Base-by-base conservation (phyloP, 2,329 filamentous ascomycete species). In the Pyricularia grisea region DNA sequence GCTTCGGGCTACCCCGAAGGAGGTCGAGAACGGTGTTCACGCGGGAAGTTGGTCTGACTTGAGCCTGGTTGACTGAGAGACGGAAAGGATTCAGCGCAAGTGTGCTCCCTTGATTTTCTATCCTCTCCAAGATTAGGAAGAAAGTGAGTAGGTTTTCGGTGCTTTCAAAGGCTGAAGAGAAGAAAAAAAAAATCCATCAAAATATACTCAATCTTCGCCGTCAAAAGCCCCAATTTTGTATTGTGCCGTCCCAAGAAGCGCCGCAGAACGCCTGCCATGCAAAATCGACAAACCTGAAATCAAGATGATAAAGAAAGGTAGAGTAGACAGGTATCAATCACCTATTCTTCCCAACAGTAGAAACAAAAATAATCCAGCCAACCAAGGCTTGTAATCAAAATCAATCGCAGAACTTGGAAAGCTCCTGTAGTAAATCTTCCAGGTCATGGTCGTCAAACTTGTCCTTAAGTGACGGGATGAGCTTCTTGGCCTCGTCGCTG, bases 401-500 rank as follows among this genome's bases (percentile, higher is more conserved):
- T 71, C 28, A 74, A 65, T 77, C 79, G 74, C 85, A 83, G 66
- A 97, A 82, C 83, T 96, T 96, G 74, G 89, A 91, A 80, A 98
- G 90, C 82, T 99, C 93, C 76, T 97, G 90, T 70, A 99, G 85
- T 70, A 98, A 83, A 72, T 93, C 90, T 79, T 97, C 90, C 72
- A 99, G 81, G 73, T 97, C 92, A 50, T 93, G 91, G 77, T 98
- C 94, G 71, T 86, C 87, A 76, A 98, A 96, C 82, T 99, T 99
- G 79, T 93, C 90, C 74, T 89, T 86, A 67, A 99, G 80, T 69
- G 87, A 97, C 0, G 95, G 96, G 72, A 99, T 97, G 70, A 99
- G 85, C 10, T 93, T 97, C 82, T 97, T 97, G 71, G 95, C 95
- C 81, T 99, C 96, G 77, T 99, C 95, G 70, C 93, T 91, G 64